These are phyloP conservation scores for Eucalyptus grandis DNA, from an alignment of 345 rosid species.

Conservation along the genomic window DNA sequence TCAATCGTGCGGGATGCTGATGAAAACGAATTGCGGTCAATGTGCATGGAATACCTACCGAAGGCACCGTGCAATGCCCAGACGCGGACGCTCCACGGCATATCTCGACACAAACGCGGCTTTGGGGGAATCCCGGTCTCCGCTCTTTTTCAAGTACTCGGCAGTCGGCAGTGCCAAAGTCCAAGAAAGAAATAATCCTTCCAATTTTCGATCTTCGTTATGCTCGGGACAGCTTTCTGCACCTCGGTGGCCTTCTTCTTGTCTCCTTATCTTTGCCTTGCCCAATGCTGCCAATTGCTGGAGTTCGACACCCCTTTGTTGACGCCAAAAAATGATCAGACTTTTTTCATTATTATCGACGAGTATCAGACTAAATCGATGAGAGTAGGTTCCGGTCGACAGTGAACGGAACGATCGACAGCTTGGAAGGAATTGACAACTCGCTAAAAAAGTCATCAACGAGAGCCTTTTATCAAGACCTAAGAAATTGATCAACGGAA, in stretches of 20 bases:
- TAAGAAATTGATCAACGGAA: too few species aligned
- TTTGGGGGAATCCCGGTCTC: neutral
- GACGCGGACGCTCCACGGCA: neutral
- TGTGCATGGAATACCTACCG: neutral
- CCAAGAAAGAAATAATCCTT: neutral
- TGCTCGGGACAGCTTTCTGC: neutral
- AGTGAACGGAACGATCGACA: too few species aligned
- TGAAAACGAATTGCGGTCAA: neutral
- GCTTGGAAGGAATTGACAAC: rapidly evolving
- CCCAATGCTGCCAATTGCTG: neutral
- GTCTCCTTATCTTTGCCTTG: neutral
- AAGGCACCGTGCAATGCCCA: neutral
- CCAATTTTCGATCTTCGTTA: neutral
- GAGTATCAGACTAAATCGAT: neutral
- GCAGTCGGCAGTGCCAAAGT: neutral
- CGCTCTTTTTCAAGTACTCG: neutral
- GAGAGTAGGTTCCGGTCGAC: rapidly evolving
- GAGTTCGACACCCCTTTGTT: neutral
- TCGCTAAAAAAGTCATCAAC: neutral
- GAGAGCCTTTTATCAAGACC: neutral
- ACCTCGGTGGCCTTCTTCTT: neutral
- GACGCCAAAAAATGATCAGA: too few species aligned
- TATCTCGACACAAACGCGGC: neutral
- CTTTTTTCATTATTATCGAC: neutral
- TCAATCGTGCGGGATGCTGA: neutral